phyloP scores from a whole-genome alignment of 2,329 filamentous ascomycete genomes.

The Colletotrichum sp. region DNA sequence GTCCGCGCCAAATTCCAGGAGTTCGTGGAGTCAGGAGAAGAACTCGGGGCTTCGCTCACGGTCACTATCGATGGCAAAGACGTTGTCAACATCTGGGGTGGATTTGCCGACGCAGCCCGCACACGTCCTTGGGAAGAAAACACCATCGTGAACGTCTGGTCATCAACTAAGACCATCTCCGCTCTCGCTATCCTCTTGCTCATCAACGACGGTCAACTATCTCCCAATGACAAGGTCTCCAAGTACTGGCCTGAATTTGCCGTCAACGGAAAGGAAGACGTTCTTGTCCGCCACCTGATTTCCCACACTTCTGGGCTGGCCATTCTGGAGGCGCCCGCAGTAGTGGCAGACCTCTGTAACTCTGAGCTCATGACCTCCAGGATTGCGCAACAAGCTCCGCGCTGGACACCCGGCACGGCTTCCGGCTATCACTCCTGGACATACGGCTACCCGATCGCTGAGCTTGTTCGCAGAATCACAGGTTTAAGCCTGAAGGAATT shows the following conservation, averaged over 20 bases:
- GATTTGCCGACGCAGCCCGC: conserved; percentile 33
- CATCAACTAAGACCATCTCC: conserved; percentile 42
- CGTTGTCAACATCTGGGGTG: conserved; percentile 51
- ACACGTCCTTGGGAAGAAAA: conserved; percentile 41
- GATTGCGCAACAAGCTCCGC: conserved; percentile 45
- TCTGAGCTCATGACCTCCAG: conserved; percentile 29
- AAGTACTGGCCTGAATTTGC: conserved; percentile 54
- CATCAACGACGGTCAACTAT: conserved; percentile 41
- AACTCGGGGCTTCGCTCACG: conserved; percentile 49
- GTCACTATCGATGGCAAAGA: conserved; percentile 44
- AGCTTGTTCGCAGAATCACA: conserved; percentile 44
- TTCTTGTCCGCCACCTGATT: conserved; percentile 44
- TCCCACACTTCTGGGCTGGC: conserved; percentile 43
- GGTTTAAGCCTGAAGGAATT: conserved; percentile 49
- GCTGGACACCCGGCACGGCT: conserved; percentile 48
- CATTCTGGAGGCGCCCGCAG: conserved; percentile 35
- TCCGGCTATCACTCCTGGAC: conserved; percentile 46
- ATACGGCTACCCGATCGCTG: conserved; percentile 47
- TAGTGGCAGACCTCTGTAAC: conserved; percentile 37
- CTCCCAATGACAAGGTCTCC: conserved; percentile 39
- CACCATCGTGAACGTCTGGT: conserved; percentile 46
- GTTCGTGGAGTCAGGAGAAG: conserved; percentile 39
- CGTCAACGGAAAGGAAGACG: conserved; percentile 42
- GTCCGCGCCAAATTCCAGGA: conserved; percentile 38
- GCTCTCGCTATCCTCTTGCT: conserved; percentile 42